Evolutionary conservation across 257 asterid genomes (phyloP), one percentile per base, ranked within the genome.

Genomic region (Lycium barbarum): DNA sequence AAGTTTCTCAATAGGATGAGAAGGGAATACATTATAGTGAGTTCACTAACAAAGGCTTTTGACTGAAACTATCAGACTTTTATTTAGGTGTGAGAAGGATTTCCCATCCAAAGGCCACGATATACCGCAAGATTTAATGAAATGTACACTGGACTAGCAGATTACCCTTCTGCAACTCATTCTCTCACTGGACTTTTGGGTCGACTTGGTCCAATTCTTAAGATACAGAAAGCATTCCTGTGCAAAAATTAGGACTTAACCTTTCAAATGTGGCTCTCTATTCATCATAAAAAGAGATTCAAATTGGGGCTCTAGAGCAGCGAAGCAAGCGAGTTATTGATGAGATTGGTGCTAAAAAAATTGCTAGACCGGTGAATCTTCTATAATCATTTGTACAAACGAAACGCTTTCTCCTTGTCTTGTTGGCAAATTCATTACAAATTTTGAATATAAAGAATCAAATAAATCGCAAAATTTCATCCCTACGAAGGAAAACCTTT

Each of bases 401-500:
- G 59, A n/a, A 0, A 47, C 62, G 8, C 59, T 12, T 47, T 47
- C 61, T 47, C 9, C 80, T 43, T 13, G 53, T 36, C 12, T 6
- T 47, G 59, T 45, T 20, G 81, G 4, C 7, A 49, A 47, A 49
- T 49, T 74, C 81, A 74, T 22, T 1, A 49, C 81, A 49, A 49
- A 49, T 49, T 43, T 22, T 49, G 81, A 38, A 76, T 17, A 26
- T 26, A 76, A 76, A 76, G 82, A 76, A 76, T 53, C 45, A 76
- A 76, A 51, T 53, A 76, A 76, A 76, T 78, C 15, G 82, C 82
- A 78, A 78, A 78, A 78, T 26, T 33, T 14, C 47, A 7, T 14
- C 82, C 82, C 22, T 54, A 18, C 26, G n/a, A 76, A 26, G 33
- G 82, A 9, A 53, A 26, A 17, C n/a, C 79, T 79, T 80, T 2